These are phyloP conservation scores for Colletotrichum magnum DNA, from an alignment of 2,329 filamentous ascomycete genomes.

Conservation along the genomic window DNA sequence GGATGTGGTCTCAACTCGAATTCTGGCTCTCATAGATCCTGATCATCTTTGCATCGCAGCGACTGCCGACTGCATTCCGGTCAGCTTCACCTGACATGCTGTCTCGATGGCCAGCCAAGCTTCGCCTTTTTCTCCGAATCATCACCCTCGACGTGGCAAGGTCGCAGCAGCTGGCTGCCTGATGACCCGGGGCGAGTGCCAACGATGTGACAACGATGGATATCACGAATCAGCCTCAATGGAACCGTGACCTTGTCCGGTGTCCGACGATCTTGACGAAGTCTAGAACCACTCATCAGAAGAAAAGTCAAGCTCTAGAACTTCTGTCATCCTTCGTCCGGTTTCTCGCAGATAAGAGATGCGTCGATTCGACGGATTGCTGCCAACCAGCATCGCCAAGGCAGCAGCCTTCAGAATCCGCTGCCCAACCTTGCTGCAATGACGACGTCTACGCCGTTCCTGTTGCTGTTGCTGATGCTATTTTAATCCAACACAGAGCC, in stretches of 20 bases:
- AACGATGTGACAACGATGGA: slow-evolving; percentile 10
- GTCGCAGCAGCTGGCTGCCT: slow-evolving; percentile 7
- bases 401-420: neutral
- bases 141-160: slow-evolving; percentile 4
- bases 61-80: neutral
- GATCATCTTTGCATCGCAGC: slow-evolving; percentile 8
- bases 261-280: slow-evolving; percentile 8
- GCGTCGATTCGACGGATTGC: neutral
- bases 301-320: neutral
- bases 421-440: slow-evolving; percentile 9
- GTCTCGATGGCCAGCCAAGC: neutral
- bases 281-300: neutral
- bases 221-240: slow-evolving; percentile 25
- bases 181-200: slow-evolving; percentile 8
- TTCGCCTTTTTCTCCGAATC: slow-evolving; percentile 9
- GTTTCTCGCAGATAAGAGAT: neutral
- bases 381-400: neutral
- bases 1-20: neutral
- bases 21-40: neutral
- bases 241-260: slow-evolving; percentile 9
- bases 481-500: slow-evolving; percentile 4
- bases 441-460: slow-evolving; percentile 6
- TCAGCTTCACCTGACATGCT: neutral
- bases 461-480: slow-evolving; percentile 7
- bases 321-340: neutral